Evolutionary conservation across 169 alveolate species (phyloP).

Genomic region (Plasmodium reichenowi): DNA sequence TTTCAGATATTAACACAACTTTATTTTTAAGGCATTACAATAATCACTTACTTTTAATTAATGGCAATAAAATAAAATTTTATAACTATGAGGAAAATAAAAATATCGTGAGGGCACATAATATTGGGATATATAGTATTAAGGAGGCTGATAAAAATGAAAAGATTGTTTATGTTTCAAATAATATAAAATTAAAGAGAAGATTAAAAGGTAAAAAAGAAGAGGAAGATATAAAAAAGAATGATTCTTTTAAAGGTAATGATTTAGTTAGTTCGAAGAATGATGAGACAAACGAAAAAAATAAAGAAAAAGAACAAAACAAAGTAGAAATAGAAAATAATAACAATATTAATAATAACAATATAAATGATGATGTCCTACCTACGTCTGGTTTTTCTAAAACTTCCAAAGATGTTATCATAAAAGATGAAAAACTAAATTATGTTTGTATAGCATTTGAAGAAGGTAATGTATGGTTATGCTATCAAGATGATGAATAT

Average conservation of each 20-base stretch:
- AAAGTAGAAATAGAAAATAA: not conserved
- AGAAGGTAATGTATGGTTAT: conserved; percentile 76
- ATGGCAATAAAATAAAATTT: conserved; percentile 65
- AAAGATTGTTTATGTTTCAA: conserved; percentile 60
- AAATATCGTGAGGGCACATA: conserved; percentile 38
- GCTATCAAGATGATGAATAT: conserved; percentile 38
- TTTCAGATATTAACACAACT: conserved; percentile 48
- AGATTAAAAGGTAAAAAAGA: not conserved
- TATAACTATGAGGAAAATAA: conserved; percentile 48
- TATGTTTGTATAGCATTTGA: conserved; percentile 76
- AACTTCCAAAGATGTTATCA: too few relatives aligned
- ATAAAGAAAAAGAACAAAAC: not conserved
- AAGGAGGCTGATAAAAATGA: conserved; percentile 54
- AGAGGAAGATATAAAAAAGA: not conserved
- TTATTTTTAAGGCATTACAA: conserved; percentile 52
- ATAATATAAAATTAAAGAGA: conserved; percentile 51
- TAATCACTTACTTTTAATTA: conserved; percentile 41
- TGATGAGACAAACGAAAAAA: conserved; percentile 4
- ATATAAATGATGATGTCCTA: not conserved
- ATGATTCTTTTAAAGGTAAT: conserved; percentile 1
- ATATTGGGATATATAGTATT: conserved; percentile 42
- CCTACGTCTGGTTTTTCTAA: not conserved
- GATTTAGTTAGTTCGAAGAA: not conserved
- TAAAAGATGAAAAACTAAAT: not conserved
- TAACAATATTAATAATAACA: not conserved